A percentile compares a stretch with the other conserved stretches of the same genome.
Evolutionary conservation across 2,329 filamentous ascomycete species (phyloP).

Genomic region (Arthroderma sp.): DNA sequence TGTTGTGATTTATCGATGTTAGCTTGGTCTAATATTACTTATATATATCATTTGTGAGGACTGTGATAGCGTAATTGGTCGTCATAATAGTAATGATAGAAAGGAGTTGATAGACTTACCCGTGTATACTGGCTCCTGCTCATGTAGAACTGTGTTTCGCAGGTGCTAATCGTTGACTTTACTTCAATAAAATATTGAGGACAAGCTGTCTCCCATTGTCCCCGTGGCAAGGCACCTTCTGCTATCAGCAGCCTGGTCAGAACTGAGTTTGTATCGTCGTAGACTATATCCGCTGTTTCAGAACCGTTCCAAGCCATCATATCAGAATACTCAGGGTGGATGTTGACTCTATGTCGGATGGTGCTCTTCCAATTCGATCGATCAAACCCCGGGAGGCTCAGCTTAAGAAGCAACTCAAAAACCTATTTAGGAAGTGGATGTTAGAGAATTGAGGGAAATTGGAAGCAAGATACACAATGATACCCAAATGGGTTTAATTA

Average conservation of each 20-base stretch:
- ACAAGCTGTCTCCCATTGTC: neutral
- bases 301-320: neutral
- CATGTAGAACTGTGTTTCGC: conserved; percentile 1
- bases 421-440: neutral
- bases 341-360: conserved; percentile 1
- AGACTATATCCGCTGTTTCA: conserved; percentile 1
- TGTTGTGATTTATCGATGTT: neutral
- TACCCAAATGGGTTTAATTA: neutral
- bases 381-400: neutral
- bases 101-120: neutral
- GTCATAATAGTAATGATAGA: neutral
- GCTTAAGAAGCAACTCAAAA: neutral
- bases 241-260: neutral
- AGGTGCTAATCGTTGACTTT: neutral
- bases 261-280: neutral
- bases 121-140: neutral
- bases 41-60: neutral
- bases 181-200: neutral
- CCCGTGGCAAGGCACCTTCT: neutral
- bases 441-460: neutral
- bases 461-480: neutral
- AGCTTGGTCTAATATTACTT: neutral
- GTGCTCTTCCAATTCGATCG: neutral
- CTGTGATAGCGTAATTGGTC: neutral
- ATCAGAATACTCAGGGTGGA: neutral